These are phyloP conservation scores for Saccharomyces mikatae DNA, from an alignment of 805 yeast species.

Conservation along the genomic window DNA sequence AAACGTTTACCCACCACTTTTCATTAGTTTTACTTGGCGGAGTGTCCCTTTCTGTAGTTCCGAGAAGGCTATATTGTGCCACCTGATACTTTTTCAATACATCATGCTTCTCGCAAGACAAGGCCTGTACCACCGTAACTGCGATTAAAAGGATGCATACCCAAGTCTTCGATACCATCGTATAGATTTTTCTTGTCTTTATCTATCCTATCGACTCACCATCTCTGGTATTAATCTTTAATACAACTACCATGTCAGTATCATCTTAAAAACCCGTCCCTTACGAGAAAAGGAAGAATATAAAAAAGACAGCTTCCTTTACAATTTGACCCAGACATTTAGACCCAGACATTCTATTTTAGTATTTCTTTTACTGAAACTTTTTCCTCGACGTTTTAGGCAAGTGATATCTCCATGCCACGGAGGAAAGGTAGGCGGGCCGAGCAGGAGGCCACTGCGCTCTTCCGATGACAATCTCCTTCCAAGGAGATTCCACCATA, in stretches of 20 bases:
- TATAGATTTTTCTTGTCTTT: neutral
- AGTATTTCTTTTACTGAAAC: neutral
- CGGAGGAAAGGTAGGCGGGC: no score
- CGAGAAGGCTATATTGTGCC: constrained; percentile 34
- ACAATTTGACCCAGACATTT: neutral
- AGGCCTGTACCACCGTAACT: constrained; percentile 1
- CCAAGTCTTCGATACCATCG: neutral
- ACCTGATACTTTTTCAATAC: constrained; percentile 19
- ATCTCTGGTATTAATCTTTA: neutral
- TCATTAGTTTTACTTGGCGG: constrained; percentile 68
- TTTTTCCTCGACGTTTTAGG: neutral
- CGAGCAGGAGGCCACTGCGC: neutral
- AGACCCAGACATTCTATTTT: neutral
- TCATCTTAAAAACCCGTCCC: neutral
- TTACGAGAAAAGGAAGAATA: neutral
- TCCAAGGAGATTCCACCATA: neutral
- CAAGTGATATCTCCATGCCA: neutral
- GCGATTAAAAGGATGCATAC: neutral
- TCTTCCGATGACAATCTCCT: neutral
- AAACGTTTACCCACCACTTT: constrained; percentile 66
- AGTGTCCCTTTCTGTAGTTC: constrained; percentile 42
- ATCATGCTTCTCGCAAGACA: constrained; percentile 17
- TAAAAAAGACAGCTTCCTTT: neutral
- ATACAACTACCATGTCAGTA: neutral
- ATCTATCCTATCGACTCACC: neutral